phyloP scores from a whole-genome alignment of 106 monocot genomes.

The Chionographis japonica region DNA sequence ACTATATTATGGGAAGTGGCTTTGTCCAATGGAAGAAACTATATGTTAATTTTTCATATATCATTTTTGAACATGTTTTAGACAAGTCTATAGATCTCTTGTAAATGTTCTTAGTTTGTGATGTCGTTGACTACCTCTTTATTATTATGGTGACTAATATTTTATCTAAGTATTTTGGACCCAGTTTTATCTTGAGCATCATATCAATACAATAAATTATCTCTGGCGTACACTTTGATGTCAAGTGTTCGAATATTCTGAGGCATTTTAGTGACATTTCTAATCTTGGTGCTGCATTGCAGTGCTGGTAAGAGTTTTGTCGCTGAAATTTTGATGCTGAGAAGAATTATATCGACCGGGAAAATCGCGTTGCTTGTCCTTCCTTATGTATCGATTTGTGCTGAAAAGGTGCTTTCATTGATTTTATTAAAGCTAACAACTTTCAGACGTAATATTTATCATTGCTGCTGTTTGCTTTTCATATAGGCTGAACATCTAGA shows the following conservation, averaged over 20 bases:
- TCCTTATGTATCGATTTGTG: slow-evolving; percentile 97
- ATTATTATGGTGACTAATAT: no score
- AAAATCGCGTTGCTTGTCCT: slow-evolving; percentile 94
- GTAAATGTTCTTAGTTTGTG: no score
- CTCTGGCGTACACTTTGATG: not conserved
- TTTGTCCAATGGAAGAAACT: no score
- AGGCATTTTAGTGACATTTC: not conserved
- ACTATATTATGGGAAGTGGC: no score
- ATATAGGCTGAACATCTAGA: slow-evolving; percentile 88
- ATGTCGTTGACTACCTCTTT: no score
- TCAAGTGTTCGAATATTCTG: not conserved
- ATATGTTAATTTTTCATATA: no score
- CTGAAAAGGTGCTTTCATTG: slow-evolving; percentile 71
- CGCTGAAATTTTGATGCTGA: slow-evolving; percentile 95
- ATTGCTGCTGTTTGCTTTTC: not conserved
- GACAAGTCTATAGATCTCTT: no score
- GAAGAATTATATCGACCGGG: slow-evolving; percentile 65
- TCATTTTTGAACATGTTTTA: no score
- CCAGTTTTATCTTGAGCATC: no score
- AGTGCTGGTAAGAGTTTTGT: slow-evolving; percentile 99
- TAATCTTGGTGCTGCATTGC: slow-evolving; percentile 14
- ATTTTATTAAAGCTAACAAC: not conserved
- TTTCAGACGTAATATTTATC: not conserved
- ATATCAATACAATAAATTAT: no score
- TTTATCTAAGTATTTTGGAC: no score